phyloP scores from a whole-genome alignment of 495 filamentous ascomycete species.

The Annulohypoxylon stygium region DNA sequence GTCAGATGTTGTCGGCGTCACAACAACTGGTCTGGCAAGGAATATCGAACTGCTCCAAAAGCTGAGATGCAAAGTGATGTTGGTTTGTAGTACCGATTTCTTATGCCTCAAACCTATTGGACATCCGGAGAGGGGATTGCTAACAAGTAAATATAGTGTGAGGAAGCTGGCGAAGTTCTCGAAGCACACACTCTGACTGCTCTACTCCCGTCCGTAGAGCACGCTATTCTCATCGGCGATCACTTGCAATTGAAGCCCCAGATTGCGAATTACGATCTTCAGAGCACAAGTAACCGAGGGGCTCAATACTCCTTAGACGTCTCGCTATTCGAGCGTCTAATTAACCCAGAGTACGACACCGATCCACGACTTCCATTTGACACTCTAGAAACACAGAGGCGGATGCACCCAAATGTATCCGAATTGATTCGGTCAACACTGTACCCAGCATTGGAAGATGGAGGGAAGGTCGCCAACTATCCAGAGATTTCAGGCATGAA shows the following conservation, averaged over 20 bases:
- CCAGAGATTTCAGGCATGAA: conserved; percentile 75
- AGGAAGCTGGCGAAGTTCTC: conserved; percentile 84
- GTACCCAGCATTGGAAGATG: conserved; percentile 75
- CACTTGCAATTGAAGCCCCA: conserved; percentile 79
- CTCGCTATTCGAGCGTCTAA: conserved; percentile 78
- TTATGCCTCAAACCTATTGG: neutral
- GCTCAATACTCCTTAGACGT: conserved; percentile 71
- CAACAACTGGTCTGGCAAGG: conserved; percentile 78
- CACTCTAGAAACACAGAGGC: conserved; percentile 73
- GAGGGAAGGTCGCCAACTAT: conserved; percentile 62
- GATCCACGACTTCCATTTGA: conserved; percentile 65
- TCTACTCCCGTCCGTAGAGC: conserved; percentile 76
- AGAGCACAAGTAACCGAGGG: conserved; percentile 68
- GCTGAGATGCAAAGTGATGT: conserved; percentile 73
- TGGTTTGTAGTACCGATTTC: conserved; percentile 47
- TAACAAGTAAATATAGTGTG: conserved; percentile 56
- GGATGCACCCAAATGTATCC: conserved; percentile 83
- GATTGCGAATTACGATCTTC: conserved; percentile 73
- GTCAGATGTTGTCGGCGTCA: conserved; percentile 78
- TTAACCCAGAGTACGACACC: conserved; percentile 55
- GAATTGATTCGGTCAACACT: conserved; percentile 71
- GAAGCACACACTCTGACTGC: conserved; percentile 78
- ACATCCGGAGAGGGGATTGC: neutral
- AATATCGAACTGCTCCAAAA: conserved; percentile 72
- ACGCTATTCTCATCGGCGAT: conserved; percentile 82